Evolutionary conservation across 176 grass and related monocot genomes (phyloP).

Genomic region (Dendrocalamus sinicus): DNA sequence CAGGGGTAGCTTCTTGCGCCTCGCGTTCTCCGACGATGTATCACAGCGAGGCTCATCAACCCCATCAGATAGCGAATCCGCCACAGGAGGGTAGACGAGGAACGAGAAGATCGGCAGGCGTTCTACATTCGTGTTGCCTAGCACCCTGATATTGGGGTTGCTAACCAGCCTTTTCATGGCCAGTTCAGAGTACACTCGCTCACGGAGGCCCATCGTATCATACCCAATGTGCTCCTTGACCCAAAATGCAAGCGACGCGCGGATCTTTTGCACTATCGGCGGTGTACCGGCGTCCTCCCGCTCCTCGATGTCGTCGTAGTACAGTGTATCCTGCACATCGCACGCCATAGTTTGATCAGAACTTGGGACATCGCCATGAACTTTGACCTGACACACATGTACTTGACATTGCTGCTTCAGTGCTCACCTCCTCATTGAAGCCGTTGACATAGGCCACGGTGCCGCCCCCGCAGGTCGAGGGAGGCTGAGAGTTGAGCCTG

Average conservation of each 20-base stretch:
- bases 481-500: constrained; percentile 52
- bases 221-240: constrained; percentile 74
- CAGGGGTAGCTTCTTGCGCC: constrained; percentile 41
- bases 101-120: constrained; percentile 81
- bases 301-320: constrained; percentile 64
- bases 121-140: constrained; percentile 55
- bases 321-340: constrained; percentile 64
- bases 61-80: neutral
- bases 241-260: constrained; percentile 72
- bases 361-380: neutral
- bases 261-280: constrained; percentile 74
- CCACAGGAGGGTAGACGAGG: constrained; percentile 50
- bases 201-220: constrained; percentile 48
- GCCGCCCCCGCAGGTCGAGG: constrained; percentile 71
- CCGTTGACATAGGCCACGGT: constrained; percentile 78
- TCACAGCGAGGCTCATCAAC: neutral
- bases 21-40: neutral
- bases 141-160: constrained; percentile 55
- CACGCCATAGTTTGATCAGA: neutral
- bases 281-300: constrained; percentile 74
- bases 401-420: neutral
- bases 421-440: constrained; percentile 65
- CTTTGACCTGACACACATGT: neutral
- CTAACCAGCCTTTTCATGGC: constrained; percentile 48
- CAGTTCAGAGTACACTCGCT: constrained; percentile 43